Evolutionary conservation across 164 flowering plant species (phyloP).

Genomic region (Magnolia officinalis): DNA sequence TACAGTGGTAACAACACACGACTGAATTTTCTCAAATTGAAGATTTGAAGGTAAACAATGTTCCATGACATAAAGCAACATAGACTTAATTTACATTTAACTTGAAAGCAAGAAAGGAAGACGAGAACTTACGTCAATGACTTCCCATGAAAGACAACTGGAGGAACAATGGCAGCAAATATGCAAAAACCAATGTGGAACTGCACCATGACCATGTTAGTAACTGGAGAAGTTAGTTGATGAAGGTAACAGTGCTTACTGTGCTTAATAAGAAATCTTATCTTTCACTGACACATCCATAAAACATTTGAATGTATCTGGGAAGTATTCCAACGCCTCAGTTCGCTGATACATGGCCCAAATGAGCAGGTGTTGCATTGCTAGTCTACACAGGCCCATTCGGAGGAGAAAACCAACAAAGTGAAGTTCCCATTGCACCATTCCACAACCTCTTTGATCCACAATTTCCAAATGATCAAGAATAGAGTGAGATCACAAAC

Average conservation of each 20-base stretch:
- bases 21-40: neutral
- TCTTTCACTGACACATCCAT: no score
- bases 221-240: constrained; percentile 4
- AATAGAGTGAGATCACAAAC: no score
- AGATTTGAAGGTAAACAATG: neutral
- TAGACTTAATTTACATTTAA: neutral
- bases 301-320: no score
- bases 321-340: no score
- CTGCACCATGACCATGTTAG: constrained; percentile 39
- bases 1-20: neutral
- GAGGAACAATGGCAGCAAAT: constrained; percentile 97
- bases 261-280: neutral
- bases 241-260: neutral
- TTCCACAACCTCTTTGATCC: no score
- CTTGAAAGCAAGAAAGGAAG: neutral
- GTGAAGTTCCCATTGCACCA: no score
- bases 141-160: constrained; percentile 80
- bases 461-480: no score
- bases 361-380: no score
- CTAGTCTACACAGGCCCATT: no score
- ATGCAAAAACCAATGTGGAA: constrained; percentile 87
- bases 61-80: neutral
- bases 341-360: no score
- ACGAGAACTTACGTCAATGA: constrained; percentile 79
- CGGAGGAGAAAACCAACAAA: no score